Base-by-base conservation (phyloP, 2,329 filamentous ascomycete genomes). In the Didymella keratinophila region DNA sequence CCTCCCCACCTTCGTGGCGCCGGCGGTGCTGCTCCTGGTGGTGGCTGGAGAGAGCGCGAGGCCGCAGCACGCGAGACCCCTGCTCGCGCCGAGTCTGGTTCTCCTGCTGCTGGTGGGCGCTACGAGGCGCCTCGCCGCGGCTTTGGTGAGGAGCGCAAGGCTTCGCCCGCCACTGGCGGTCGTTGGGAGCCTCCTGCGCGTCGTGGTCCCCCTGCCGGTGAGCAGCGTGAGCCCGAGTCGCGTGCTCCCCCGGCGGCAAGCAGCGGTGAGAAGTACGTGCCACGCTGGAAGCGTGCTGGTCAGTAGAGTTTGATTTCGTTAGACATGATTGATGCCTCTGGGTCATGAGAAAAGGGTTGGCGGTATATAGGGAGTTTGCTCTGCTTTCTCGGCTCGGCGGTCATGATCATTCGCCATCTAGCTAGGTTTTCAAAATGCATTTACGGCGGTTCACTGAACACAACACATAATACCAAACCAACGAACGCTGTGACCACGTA, bases 1-100 rank as follows among this genome's bases (percentile, higher is more conserved):
- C 82, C 81, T 37, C 80, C 81, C 55, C 76, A 76, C 34, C 67
- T 81, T 20, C 79, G 81, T 52, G 69, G 56, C 65, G 72, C 53
- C 59, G 68, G 56, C 63, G 74, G 68, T 32, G 51, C 44, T 36
- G 70, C 69, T 58, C 71, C 68, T 44, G 71, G 71, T 41, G 71
- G 66, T 47, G 70, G 71, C 60, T 78, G 78, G 78, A 65, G 74
- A 25, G 68, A 76, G 61, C 75, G 76, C 60, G 74, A 78, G 60
- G 60, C 56, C 10, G 67, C 61, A 11, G 56, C 56, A 23, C 67
- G 69, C 32, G 73, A 72, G 39, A 71, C 69, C n/a, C 70, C 63
- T 46, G 73, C 76, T 44, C 56, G 56, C n/a, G 44, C 45, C 20
- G 56, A 58, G 23, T 58, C 56, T 12, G 49, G 49, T 20, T 74